Percentiles rank a stretch among this genome's conserved stretches.
Evolutionary conservation across 148 eudicot species (phyloP).

Genomic region (Tetragonia tetragonoides): DNA sequence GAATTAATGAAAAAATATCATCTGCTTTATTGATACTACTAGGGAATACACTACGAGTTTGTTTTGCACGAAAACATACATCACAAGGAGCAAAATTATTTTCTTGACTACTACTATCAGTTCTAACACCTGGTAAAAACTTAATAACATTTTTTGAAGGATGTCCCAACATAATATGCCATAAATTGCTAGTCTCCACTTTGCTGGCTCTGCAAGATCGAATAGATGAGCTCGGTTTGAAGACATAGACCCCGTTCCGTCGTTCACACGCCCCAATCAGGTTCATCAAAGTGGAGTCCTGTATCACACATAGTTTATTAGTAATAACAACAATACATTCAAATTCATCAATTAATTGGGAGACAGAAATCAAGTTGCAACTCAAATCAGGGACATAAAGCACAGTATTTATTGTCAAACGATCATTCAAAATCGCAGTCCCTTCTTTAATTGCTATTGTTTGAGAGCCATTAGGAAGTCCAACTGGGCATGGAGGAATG

Average conservation of each 20-base stretch:
- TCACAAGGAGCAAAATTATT: not conserved
- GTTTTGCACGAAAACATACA: not conserved
- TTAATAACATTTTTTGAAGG: too few species aligned
- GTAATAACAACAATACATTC: not conserved
- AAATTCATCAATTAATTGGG: not conserved
- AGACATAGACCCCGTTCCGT: not conserved
- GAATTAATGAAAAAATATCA: not conserved
- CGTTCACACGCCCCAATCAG: not conserved
- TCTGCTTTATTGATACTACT: not conserved
- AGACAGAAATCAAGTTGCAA: too few species aligned
- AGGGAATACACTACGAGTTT: not conserved
- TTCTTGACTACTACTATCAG: not conserved
- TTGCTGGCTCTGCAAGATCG: too few species aligned
- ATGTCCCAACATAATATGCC: too few species aligned
- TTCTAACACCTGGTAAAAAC: too few species aligned
- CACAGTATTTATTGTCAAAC: not conserved
- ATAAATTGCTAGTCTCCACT: too few species aligned
- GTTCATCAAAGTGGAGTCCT: not conserved
- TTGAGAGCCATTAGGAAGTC: not conserved
- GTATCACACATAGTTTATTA: not conserved
- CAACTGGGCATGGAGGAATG: not conserved
- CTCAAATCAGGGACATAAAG: not conserved
- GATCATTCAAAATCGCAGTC: not conserved
- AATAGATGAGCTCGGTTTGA: not conserved
- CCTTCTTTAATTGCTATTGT: not conserved